These are phyloP conservation scores for Pachyrhizus erosus DNA, from an alignment of 306 rosid genomes.

Conservation along the genomic window DNA sequence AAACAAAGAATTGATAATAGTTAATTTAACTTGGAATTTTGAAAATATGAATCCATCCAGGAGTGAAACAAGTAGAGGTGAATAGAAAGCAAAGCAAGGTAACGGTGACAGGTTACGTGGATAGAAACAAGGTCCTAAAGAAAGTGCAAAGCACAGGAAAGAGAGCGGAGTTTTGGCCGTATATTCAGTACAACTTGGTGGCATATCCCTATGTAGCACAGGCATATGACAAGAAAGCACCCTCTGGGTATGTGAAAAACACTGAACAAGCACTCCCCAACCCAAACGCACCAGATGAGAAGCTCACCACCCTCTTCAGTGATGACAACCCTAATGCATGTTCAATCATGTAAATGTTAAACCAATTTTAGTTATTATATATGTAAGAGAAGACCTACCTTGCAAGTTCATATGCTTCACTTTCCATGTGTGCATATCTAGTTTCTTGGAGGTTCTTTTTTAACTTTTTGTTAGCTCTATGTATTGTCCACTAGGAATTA, in stretches of 20 bases:
- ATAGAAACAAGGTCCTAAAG: slow-evolving; percentile 81
- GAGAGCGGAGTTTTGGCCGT: slow-evolving; percentile 93
- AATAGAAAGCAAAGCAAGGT: slow-evolving; percentile 79
- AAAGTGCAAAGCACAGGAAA: slow-evolving; percentile 86
- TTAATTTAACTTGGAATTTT: background rate
- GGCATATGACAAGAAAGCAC: slow-evolving; percentile 94
- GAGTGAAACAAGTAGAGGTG: slow-evolving; percentile 77
- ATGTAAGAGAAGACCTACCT: background rate
- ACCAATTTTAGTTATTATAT: background rate
- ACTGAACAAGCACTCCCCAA: slow-evolving; percentile 59
- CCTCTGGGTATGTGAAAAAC: slow-evolving; percentile 80
- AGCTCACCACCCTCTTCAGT: slow-evolving; percentile 67
- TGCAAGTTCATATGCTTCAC: background rate
- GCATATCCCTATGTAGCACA: slow-evolving; percentile 84
- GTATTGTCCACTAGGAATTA: background rate
- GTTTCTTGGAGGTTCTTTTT: background rate
- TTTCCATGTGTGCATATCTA: background rate
- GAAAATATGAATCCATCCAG: slow-evolving; percentile 43
- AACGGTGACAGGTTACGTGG: slow-evolving; percentile 78
- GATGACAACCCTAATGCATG: slow-evolving; percentile 95
- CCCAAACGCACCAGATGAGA: slow-evolving; percentile 70
- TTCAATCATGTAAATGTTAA: slow-evolving; percentile 72
- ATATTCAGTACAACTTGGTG: slow-evolving; percentile 81
- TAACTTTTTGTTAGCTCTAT: background rate
- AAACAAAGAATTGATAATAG: background rate